Base-by-base conservation (phyloP, 495 filamentous ascomycete genomes). In the Clavariopsis aquatica region DNA sequence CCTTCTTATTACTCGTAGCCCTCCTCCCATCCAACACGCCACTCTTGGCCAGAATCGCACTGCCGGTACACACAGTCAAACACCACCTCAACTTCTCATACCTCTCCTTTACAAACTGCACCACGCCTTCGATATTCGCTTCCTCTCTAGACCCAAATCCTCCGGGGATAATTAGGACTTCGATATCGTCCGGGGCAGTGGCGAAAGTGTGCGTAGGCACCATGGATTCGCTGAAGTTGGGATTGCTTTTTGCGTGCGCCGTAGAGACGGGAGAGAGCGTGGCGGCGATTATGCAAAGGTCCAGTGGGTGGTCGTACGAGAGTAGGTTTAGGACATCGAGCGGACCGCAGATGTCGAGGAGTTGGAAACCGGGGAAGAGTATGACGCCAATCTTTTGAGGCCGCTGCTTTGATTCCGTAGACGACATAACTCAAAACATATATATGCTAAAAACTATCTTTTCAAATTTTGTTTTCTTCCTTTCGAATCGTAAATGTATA, bases 91-190 rank as follows among this genome's bases (percentile, higher is more conserved):
- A 68, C 29, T 59, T 46, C 0, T 22, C 13, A 24, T 49, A 45
- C 41, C 20, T 17, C 10, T 49, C 36, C 15, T 57, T 65, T 60
- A 89, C 69, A 61, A 80, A 88, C 0, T 75, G 69, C 29, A 83
- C 76, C 7, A 78, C 70, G 8, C 66, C 67, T 7, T 56, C 59
- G 15, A 80, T 69, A 51, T 75, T 74, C 17, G 56, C 61, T 12
- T 76, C 66, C 9, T 73, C 60, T 1, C 84, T 79, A 3, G 77
- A 73, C 22, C 88, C 88, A 1, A 74, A 12, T 0, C 89, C 89
- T 4, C 89, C 89, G 0, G 73, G 88, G 2, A 92, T 75, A 49
- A 91, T 71, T 3, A 91, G 78, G 10, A 89, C 81, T 47, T 92
- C 87, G 5, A 90, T 70, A 26, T 74, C 75, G 17, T 76, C 67